Base-by-base conservation (phyloP, 495 filamentous ascomycete genomes). In the Aspergillus heteromorphus region DNA sequence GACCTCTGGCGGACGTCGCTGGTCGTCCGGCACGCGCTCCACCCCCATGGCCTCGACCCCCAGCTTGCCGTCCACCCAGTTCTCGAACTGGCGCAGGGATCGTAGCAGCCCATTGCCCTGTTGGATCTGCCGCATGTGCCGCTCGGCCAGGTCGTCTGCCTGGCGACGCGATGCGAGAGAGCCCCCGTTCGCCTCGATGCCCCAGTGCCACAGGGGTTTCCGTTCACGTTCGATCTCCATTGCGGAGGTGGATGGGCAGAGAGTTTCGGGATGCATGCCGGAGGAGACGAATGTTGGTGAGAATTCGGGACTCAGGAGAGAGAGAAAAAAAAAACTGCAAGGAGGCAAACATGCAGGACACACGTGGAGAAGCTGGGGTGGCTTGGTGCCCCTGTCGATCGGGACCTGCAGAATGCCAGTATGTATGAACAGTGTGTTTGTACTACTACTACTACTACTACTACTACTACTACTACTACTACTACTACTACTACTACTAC, bases 191-290 rank as follows among this genome's bases (percentile, higher is more conserved):
- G 27, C 23, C 5, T 38, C 16, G 30, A 21, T 23, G 18, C 48
- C 48, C 48, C 14, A 17, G 40, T 50, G 48, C 48, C 48, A 50
- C 1, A 50, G 31, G 48, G 17, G 13, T 23, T 50, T 50, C 48
- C 19, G 8, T 5, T 4, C 34, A 13, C 11, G 8, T 23, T 40
- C 18, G 4, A 13, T 14, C 30, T 23, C 31, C 48, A 50, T 50
- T 4, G 34, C 34, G 34, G 34, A 38, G n/a, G n/a, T n/a, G 2
- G 11, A 14, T n/a, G 0, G 6, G n/a, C 9, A 9, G 30, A 34
- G 2, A 8, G 30, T 2, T 13, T 8, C 14, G 30, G 30, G 14
- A 9, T 10, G 14, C 9, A 13, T 8, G 30, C 9, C 30, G 6
- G 30, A 34, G 30, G 2, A 13, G 30, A 34, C 1, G 30, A 13